Conservation (phyloP, 768 basidiomycete genomes). For the Pleurotus eryngii region DNA sequence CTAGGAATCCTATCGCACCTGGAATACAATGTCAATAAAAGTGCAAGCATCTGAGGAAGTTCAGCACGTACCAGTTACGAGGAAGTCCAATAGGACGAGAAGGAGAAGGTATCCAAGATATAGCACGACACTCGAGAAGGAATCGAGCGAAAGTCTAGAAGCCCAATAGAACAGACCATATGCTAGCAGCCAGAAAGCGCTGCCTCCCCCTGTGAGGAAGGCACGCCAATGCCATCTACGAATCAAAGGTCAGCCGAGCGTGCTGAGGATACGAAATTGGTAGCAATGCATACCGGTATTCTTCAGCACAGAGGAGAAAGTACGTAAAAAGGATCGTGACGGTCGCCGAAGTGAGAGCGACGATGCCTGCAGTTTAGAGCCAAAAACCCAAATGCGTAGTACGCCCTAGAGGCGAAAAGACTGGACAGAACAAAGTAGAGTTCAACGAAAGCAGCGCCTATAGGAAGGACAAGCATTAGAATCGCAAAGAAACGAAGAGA, state of each 20-base stretch:
- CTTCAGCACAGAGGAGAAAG: slow-evolving; percentile 90
- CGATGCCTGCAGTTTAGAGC: slow-evolving; percentile 84
- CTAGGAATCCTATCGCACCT: slow-evolving; percentile 91
- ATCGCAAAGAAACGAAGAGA: not conserved
- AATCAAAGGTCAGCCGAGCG: not conserved
- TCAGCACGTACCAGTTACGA: slow-evolving; percentile 67
- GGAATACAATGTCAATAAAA: slow-evolving; percentile 1
- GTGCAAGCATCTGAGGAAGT: not conserved
- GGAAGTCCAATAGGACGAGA: slow-evolving; percentile 79
- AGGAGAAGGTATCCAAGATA: slow-evolving; percentile 91
- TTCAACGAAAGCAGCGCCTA: slow-evolving; percentile 93
- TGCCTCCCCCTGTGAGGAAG: slow-evolving; percentile 89
- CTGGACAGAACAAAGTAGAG: slow-evolving; percentile 89
- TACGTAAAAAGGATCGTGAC: slow-evolving; percentile 88
- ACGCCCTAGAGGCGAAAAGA: slow-evolving; percentile 87
- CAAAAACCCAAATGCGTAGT: slow-evolving; percentile 96
- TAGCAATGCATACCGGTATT: slow-evolving; percentile 64
- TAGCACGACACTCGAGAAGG: slow-evolving; percentile 74
- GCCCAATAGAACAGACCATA: slow-evolving; percentile 91
- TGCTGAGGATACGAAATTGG: slow-evolving; percentile 5
- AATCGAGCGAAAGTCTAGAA: slow-evolving; percentile 81
- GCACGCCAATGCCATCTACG: slow-evolving; percentile 94
- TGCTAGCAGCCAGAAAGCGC: slow-evolving; percentile 84
- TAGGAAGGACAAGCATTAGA: not conserved
- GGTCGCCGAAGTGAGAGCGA: slow-evolving; percentile 85